A percentile compares a stretch with the other conserved stretches of the same genome.
Evolutionary conservation across 208 protist genomes (phyloP).

Genomic region (Crithidia fasciculata): DNA sequence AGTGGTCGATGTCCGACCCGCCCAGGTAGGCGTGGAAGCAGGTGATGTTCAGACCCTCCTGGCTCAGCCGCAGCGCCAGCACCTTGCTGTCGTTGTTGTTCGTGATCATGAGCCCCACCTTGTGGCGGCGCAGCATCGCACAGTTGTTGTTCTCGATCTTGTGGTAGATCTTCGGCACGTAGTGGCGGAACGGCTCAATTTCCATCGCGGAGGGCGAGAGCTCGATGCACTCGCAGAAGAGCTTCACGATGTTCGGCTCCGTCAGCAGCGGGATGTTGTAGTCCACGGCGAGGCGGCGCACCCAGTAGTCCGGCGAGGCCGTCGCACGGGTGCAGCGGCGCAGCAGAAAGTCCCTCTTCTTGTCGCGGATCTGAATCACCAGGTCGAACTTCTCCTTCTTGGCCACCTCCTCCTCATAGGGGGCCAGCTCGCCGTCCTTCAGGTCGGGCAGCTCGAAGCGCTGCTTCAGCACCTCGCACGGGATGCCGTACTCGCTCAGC

Average conservation of each 20-base stretch:
- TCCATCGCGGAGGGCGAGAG: constrained; percentile 52
- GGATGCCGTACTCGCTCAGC: constrained; percentile 81
- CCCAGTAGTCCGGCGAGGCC: constrained; percentile 81
- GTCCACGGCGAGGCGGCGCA: constrained; percentile 92
- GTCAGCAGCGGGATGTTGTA: constrained; percentile 91
- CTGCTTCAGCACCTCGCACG: constrained; percentile 62
- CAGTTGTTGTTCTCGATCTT: constrained; percentile 92
- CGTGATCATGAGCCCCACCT: constrained; percentile 91
- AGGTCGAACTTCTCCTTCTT: constrained; percentile 80
- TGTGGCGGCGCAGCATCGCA: constrained; percentile 85
- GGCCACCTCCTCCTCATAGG: constrained; percentile 66
- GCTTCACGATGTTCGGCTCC: constrained; percentile 79
- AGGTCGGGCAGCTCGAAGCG: constrained; percentile 32
- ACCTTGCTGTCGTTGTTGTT: constrained; percentile 92
- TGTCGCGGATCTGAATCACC: constrained; percentile 91
- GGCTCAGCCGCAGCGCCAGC: constrained; percentile 74
- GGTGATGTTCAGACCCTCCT: constrained; percentile 83
- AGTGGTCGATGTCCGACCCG: constrained; percentile 75
- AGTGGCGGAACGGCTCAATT: constrained; percentile 85
- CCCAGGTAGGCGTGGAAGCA: constrained; percentile 93
- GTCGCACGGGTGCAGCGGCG: constrained; percentile 71
- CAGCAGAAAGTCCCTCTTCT: constrained; percentile 83
- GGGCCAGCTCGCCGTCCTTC: not conserved
- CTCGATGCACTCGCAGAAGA: constrained; percentile 79
- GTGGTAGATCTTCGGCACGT: constrained; percentile 89